These are phyloP conservation scores for Barnettozyma californica DNA, from an alignment of 805 yeast species.

Conservation along the genomic window DNA sequence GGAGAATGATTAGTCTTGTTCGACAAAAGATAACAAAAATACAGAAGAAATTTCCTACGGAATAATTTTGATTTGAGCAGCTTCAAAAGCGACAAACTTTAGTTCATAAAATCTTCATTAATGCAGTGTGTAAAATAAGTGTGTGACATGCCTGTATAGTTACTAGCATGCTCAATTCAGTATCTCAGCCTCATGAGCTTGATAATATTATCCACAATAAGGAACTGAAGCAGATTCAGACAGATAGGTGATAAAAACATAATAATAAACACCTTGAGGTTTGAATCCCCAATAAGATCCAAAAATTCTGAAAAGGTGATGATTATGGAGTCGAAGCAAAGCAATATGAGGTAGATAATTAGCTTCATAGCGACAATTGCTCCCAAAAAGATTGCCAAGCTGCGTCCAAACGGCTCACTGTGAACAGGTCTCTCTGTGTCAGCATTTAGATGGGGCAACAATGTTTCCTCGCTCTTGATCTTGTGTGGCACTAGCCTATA, in stretches of 20 bases:
- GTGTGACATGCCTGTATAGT: neutral
- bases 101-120: neutral
- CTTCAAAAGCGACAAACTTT: neutral
- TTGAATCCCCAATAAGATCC: constrained; percentile 47
- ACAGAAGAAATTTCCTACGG: too few relatives aligned
- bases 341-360: constrained; percentile 49
- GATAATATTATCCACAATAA: constrained; percentile 69
- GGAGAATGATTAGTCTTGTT: too few relatives aligned
- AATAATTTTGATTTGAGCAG: neutral
- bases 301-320: constrained; percentile 57
- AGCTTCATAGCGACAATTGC: constrained; percentile 63
- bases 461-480: constrained; percentile 46
- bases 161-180: neutral
- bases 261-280: constrained; percentile 80
- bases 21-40: too few relatives aligned
- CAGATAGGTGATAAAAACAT: constrained; percentile 76
- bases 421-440: neutral
- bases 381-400: constrained; percentile 57
- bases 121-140: neutral
- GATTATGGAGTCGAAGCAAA: constrained; percentile 39
- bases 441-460: neutral
- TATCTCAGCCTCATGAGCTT: constrained; percentile 28
- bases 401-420: constrained; percentile 45
- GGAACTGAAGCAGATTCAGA: constrained; percentile 69
- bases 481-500: constrained; percentile 47